phyloP scores from a whole-genome alignment of 345 rosid genomes.

The Salix dunnii region DNA sequence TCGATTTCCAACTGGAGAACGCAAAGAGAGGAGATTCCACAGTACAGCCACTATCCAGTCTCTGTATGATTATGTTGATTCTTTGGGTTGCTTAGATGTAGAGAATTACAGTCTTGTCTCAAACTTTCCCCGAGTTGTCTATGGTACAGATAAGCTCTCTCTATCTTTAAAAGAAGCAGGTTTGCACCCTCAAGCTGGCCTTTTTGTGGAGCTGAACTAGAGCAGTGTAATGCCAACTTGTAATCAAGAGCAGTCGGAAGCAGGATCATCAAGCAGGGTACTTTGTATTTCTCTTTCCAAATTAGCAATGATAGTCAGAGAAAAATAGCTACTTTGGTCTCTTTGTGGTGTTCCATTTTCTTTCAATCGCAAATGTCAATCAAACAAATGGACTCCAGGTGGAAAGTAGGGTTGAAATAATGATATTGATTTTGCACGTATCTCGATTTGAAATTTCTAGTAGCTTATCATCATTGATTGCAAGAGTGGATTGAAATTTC shows the following conservation, averaged over 20 bases:
- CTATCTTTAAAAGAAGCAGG: slow-evolving; percentile 79
- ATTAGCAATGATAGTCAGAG: slow-evolving; percentile 17
- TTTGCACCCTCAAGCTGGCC: slow-evolving; percentile 98
- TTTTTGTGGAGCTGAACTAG: slow-evolving; percentile 85
- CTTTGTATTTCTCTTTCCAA: slow-evolving; percentile 8
- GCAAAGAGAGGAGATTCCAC: slow-evolving; percentile 88
- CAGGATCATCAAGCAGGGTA: slow-evolving; percentile 13
- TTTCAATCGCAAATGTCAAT: neutral
- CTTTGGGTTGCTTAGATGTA: slow-evolving; percentile 70
- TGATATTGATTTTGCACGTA: slow-evolving; percentile 14
- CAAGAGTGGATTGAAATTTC: neutral
- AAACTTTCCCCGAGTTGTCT: slow-evolving; percentile 75
- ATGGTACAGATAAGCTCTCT: slow-evolving; percentile 61
- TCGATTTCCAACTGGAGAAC: slow-evolving; percentile 85
- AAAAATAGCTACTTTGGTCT: neutral
- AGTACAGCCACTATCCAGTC: slow-evolving; percentile 53
- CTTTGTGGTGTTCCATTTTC: neutral
- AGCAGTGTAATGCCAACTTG: slow-evolving; percentile 6
- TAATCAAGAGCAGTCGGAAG: slow-evolving; percentile 8
- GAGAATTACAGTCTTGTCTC: slow-evolving; percentile 80
- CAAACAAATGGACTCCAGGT: neutral
- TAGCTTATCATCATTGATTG: neutral
- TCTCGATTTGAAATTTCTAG: neutral
- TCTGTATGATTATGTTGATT: slow-evolving; percentile 83
- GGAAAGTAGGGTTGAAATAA: slow-evolving; percentile 16